Base-by-base conservation (phyloP, 2,329 filamentous ascomycete species). In the Annulohypoxylon truncatum region DNA sequence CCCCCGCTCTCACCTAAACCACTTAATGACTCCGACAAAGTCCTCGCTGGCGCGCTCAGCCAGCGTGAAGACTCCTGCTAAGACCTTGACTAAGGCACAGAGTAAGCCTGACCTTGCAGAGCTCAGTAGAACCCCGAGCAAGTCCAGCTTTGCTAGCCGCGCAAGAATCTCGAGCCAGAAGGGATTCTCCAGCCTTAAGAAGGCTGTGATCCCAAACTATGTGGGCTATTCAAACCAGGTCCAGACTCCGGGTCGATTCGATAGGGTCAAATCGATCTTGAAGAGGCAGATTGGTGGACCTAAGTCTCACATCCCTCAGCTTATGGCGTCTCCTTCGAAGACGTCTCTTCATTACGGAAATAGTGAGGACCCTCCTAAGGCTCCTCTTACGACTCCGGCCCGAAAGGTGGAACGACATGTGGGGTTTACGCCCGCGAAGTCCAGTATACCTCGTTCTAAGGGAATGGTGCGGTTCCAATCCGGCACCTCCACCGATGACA, bases 1-100 rank as follows among this genome's bases (percentile, higher is more conserved):
- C 20, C 71, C 79, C 51, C 82, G 82, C 24, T 79, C 83, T 0
- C 81, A 84, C 58, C 79, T 83, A 64, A 82, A 83, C 66, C 89
- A 83, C 64, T 81, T 95, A 28, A 87, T 90, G 78, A 96, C 92
- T 4, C 93, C 94, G 0, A 96, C 92, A 7, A 93, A 93, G 77
- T 83, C 92, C 6, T 93, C 92, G 0, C 78, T 92, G 54, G 87
- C 89, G 31, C 89, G 90, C 44, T 80, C 85, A 48, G 79, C 84
- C 58, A 88, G 83, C 70, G 80, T 81, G 56, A 89, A 87, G 73
- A 81, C 83, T 6, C 79, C 86, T 46, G 86, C 84, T 56, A 81
- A 81, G 20, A 83, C 81, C 15, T 83, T 87, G 75, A 82, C 85
- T 28, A 86, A 83, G 50, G 87, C 87, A 8, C 79, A 87, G 7